Evolutionary conservation across 306 rosid species (phyloP).

Genomic region (peach (Prunus persica)): Prunus_persica_NCBIv2 NC_034009.1:34061001-34061500

Average conservation of each 20-base stretch:
- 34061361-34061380: conserved; percentile 22
- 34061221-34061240: conserved; percentile 67
- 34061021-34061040: too few relatives aligned
- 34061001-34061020: too few relatives aligned
- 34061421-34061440: conserved; percentile 28
- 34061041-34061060: too few relatives aligned
- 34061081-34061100: too few relatives aligned
- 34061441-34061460: neutral
- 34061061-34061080: too few relatives aligned
- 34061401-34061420: conserved; percentile 83
- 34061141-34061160: neutral
- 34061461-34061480: neutral
- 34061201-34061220: conserved; percentile 51
- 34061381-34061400: conserved; percentile 58
- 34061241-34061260: conserved; percentile 78
- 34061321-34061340: conserved; percentile 75
- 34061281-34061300: conserved; percentile 53
- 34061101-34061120: too few relatives aligned
- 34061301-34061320: conserved; percentile 38
- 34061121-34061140: neutral
- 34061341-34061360: conserved; percentile 45
- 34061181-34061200: neutral
- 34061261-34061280: conserved; percentile 48
- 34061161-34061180: neutral
- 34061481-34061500: neutral